Evolutionary conservation across 2,329 filamentous ascomycete species (phyloP).

Genomic region (Tolypocladium ovalisporum): DNA sequence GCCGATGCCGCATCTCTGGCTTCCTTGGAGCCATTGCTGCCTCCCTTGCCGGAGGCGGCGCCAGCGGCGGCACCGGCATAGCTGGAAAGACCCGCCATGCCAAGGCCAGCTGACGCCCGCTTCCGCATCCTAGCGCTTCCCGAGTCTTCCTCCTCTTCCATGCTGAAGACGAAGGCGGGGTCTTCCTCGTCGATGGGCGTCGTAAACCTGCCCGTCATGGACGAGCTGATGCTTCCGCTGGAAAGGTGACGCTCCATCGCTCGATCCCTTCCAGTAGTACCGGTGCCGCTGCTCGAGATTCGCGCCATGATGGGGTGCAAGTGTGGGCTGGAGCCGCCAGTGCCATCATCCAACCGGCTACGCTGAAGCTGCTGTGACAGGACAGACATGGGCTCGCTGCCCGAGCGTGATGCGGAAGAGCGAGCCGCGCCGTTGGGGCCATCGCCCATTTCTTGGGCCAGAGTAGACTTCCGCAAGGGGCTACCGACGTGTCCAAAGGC

Average conservation of each 20-base stretch:
- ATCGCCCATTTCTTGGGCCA: conserved; percentile 41
- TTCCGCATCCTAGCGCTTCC: conserved; percentile 34
- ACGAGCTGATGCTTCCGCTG: conserved; percentile 45
- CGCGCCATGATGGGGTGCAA: conserved; percentile 38
- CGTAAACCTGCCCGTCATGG: conserved; percentile 44
- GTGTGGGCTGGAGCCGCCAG: conserved; percentile 32
- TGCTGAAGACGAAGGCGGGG: conserved; percentile 51
- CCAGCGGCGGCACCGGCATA: conserved; percentile 29
- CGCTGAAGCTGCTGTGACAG: conserved; percentile 53
- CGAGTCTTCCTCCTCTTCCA: conserved; percentile 51
- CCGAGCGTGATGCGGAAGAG: conserved; percentile 26
- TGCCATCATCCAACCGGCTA: conserved; percentile 40
- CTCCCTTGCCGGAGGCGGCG: conserved; percentile 17
- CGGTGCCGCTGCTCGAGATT: conserved; percentile 25
- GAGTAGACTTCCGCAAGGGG: conserved; percentile 51
- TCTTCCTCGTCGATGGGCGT: conserved; percentile 58
- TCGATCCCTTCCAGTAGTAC: conserved; percentile 29
- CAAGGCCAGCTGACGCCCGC: conserved; percentile 33
- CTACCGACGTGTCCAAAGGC: conserved; percentile 57
- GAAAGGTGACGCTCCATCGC: conserved; percentile 47
- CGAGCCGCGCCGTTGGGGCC: conserved; percentile 20
- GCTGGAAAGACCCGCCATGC: conserved; percentile 26
- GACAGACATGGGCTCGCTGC: conserved; percentile 43
- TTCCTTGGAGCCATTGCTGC: conserved; percentile 16
- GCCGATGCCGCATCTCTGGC: conserved; percentile 16